A percentile compares a stretch with the other conserved stretches of the same genome.
Evolutionary conservation across 768 basidiomycete species (phyloP).

Genomic region (Hypholoma sublateritium): DNA sequence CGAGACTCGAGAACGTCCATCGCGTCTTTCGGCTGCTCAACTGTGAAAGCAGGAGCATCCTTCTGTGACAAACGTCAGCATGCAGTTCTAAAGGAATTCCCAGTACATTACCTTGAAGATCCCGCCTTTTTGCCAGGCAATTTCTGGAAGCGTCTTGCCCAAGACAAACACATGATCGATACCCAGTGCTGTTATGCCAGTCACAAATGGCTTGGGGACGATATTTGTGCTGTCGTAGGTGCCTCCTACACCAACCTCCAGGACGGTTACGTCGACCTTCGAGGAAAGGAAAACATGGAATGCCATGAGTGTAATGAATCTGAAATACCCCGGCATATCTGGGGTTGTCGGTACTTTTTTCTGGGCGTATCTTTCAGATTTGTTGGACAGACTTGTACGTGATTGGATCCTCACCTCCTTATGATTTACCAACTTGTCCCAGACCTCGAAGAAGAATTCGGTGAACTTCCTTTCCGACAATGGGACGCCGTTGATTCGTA

Average conservation of each 20-base stretch:
- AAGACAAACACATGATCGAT: conserved; percentile 89
- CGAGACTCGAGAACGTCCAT: conserved; percentile 65
- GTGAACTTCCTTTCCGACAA: conserved; percentile 88
- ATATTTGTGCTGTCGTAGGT: conserved; percentile 94
- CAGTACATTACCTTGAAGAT: conserved; percentile 77
- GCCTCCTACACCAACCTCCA: conserved; percentile 97
- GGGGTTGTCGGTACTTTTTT: conserved; percentile 51
- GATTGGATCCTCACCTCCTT: conserved; percentile 42
- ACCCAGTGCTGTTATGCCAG: conserved; percentile 88
- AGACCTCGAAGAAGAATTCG: conserved; percentile 93
- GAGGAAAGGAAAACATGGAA: conserved; percentile 85
- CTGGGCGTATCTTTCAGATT: conserved; percentile 27
- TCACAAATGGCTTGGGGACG: conserved; percentile 86
- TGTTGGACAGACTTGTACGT: neutral
- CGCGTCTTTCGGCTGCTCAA: conserved; percentile 71
- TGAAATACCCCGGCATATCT: conserved; percentile 89
- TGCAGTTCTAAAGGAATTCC: conserved; percentile 1
- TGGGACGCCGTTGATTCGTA: conserved; percentile 89
- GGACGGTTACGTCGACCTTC: conserved; percentile 85
- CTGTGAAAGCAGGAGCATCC: conserved; percentile 83
- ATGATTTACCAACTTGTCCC: conserved; percentile 77
- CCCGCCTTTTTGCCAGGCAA: conserved; percentile 94
- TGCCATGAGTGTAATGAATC: conserved; percentile 89
- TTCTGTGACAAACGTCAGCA: conserved; percentile 37
- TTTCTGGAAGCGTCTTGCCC: conserved; percentile 85